Base-by-base conservation (phyloP, 768 basidiomycete species). In the Rhizopogon salebrosus region DNA sequence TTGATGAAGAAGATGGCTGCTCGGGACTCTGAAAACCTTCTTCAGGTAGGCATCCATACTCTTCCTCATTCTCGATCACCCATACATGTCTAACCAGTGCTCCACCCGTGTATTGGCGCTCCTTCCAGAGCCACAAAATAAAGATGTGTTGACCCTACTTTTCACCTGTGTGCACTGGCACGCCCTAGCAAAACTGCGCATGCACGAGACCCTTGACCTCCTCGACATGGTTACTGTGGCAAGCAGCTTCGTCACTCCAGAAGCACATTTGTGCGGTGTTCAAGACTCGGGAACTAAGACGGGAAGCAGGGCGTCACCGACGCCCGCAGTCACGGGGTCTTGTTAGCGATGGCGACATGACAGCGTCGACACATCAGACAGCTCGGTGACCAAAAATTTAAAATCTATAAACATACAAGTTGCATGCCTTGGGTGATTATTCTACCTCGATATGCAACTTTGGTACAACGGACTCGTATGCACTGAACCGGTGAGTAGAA, bases 381-480 rank as follows among this genome's bases (percentile, higher is more conserved):
- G 5, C 48, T 41, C 23, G 26, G 29, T 3, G 41, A 27, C 3
- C 0, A 6, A 59, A 59, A 16, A 53, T 22, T 1, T 65, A 71
- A 38, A 73, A 65, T 45, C 41, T 72, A 8, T n/a, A 50, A 4
- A 71, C 65, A 0, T 63, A 62, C 54, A 75, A 74, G 56, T 8
- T 63, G 6, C 73, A 74, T 49, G 43, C 62, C 0, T 51, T 74
- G 3, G 69, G 69, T 0, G 62, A 75, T 50, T 72, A 72, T 54
- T 43, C 39, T 0, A 3, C 16, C 0, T 54, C 46, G 3, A 71
- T 75, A 13, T 13, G 31, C 4, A n/a, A 20, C 5, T 62, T 59
- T 23, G 70, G 73, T 0, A 70, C 72, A 3, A 67, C 64, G 0
- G 73, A 75, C 29, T 64, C 60, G 0, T 72, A 66, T 46, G 60